A percentile compares a stretch with the other conserved stretches of the same genome.
These are phyloP conservation scores for Boletus rex-veris DNA, from an alignment of 768 basidiomycete genomes.

Conservation along the genomic window DNA sequence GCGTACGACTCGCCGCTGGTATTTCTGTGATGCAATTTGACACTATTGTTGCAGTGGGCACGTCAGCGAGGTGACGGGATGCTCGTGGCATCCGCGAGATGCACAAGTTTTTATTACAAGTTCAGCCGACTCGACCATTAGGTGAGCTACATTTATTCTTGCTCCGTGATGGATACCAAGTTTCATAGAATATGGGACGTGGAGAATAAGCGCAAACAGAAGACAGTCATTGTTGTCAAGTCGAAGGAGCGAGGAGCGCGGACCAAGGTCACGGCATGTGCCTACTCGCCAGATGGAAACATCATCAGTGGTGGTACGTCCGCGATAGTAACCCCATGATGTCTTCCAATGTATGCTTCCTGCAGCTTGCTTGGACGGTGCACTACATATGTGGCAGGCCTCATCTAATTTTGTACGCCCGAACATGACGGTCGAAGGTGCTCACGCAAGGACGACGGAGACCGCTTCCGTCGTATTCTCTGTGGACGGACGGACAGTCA, in stretches of 20 bases:
- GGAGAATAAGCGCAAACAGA: constrained; percentile 90
- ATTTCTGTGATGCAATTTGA: constrained; percentile 6
- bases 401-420: constrained; percentile 92
- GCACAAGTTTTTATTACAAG: constrained; percentile 82
- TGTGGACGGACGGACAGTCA: constrained; percentile 78
- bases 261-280: constrained; percentile 85
- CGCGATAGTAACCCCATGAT: constrained; percentile 8
- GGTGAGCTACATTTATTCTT: constrained; percentile 44
- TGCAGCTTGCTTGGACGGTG: constrained; percentile 85
- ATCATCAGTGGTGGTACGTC: constrained; percentile 81
- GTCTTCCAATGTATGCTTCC: neutral
- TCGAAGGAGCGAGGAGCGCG: constrained; percentile 92
- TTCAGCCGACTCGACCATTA: constrained; percentile 93
- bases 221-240: constrained; percentile 93
- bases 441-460: constrained; percentile 83
- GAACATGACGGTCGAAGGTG: constrained; percentile 79
- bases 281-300: constrained; percentile 87
- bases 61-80: constrained; percentile 86
- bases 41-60: constrained; percentile 65
- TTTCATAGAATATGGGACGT: constrained; percentile 84
- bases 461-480: constrained; percentile 87
- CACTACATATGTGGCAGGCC: constrained; percentile 90
- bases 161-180: constrained; percentile 1
- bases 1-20: constrained; percentile 52
- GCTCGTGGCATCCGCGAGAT: constrained; percentile 91